phyloP scores from a whole-genome alignment of 106 monocot genomes.

The Dendrobium huoshanense region DNA sequence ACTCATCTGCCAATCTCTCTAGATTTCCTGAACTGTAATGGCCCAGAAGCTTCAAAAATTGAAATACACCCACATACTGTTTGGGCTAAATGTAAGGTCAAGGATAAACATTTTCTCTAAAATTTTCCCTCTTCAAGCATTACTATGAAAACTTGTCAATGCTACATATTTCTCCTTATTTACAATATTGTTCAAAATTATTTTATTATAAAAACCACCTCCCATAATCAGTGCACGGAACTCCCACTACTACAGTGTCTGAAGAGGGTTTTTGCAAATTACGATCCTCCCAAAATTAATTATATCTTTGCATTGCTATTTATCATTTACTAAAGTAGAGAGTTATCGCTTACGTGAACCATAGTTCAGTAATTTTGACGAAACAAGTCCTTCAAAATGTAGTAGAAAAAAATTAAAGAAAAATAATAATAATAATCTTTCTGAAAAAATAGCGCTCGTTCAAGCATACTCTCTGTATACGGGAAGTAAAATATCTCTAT shows the following conservation, averaged over 20 bases:
- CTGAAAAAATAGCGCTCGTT: neutral
- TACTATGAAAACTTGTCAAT: neutral
- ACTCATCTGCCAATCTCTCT: neutral
- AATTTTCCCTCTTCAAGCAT: neutral
- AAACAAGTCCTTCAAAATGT: neutral
- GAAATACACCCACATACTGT: neutral
- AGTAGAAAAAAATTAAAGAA: neutral
- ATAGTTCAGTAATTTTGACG: neutral
- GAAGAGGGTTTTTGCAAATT: neutral
- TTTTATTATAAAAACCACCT: neutral
- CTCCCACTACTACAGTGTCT: too few species aligned
- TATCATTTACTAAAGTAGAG: neutral
- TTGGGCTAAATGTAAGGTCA: neutral
- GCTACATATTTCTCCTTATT: neutral
- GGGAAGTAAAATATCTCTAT: neutral
- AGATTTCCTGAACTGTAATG: neutral
- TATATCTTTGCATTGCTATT: neutral
- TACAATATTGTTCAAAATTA: neutral
- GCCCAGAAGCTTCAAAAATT: neutral
- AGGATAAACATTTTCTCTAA: neutral
- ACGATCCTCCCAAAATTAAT: neutral
- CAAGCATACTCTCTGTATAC: neutral
- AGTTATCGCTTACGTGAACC: neutral
- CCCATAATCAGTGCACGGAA: too few species aligned
- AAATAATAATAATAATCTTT: neutral